phyloP scores from a whole-genome alignment of 345 rosid species.

The rapeseed (Brassica napus) region DNA sequence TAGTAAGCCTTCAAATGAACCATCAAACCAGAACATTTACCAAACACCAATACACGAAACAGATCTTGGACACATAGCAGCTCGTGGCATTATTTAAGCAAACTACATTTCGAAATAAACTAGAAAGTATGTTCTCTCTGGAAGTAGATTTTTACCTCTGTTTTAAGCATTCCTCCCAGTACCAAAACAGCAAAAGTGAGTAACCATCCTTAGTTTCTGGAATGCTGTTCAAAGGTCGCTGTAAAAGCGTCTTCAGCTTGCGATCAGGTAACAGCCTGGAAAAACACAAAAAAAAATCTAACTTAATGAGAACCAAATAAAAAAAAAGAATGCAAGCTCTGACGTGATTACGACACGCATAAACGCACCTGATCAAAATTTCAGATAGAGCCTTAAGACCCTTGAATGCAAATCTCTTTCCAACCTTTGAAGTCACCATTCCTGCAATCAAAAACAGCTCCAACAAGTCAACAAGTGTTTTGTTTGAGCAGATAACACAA shows the following conservation, averaged over 20 bases:
- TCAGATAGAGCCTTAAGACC: slow-evolving; percentile 89
- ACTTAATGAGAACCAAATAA: neutral
- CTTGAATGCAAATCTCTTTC: slow-evolving; percentile 83
- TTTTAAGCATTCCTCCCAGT: slow-evolving; percentile 97
- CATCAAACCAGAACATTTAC: neutral
- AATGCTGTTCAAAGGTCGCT: slow-evolving; percentile 64
- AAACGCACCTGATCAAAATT: slow-evolving; percentile 61
- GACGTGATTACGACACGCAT: no score
- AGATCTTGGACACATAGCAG: slow-evolving; percentile 4
- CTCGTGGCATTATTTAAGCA: neutral
- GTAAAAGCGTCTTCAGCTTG: slow-evolving; percentile 88
- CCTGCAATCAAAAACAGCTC: slow-evolving; percentile 50
- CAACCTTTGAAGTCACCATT: slow-evolving; percentile 90
- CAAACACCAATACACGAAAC: neutral
- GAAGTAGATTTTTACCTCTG: slow-evolving; percentile 58
- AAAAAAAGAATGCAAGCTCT: neutral
- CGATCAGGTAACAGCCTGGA: slow-evolving; percentile 86
- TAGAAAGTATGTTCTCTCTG: neutral
- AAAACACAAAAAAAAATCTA: neutral
- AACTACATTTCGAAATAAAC: neutral
- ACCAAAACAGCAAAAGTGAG: slow-evolving; percentile 91
- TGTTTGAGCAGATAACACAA: neutral
- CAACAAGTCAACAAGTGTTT: slow-evolving; percentile 13
- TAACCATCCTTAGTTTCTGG: slow-evolving; percentile 90
- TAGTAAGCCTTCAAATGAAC: neutral